Evolutionary conservation across 2,329 filamentous ascomycete genomes (phyloP).

Genomic region (Diaporthe velutina): DNA sequence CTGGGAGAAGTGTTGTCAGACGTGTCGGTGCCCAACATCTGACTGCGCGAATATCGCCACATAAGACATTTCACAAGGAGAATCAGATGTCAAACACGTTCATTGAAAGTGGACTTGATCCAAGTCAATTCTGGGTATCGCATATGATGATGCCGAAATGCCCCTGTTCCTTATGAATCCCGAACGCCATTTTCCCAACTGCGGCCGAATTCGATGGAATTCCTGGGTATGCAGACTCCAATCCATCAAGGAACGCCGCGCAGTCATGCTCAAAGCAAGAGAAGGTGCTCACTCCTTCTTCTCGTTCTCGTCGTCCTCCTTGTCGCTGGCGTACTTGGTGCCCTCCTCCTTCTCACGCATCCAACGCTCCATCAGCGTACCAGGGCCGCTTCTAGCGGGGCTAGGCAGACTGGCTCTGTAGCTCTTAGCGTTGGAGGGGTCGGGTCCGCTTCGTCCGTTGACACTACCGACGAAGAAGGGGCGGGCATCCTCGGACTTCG

Average conservation of each 20-base stretch:
- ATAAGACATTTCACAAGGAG: neutral
- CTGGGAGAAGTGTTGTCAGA: neutral
- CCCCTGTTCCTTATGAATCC: neutral
- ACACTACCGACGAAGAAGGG: constrained; percentile 58
- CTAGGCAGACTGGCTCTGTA: constrained; percentile 45
- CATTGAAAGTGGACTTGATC: neutral
- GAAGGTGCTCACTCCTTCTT: constrained; percentile 18
- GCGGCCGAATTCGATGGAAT: constrained; percentile 1
- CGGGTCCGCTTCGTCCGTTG: constrained; percentile 47
- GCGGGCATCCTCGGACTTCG: constrained; percentile 51
- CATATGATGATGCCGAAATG: constrained; percentile 30
- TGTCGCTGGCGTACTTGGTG: constrained; percentile 35
- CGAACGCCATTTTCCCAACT: constrained; percentile 24
- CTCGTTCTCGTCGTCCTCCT: constrained; percentile 20
- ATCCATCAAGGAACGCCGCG: neutral
- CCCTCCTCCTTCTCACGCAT: constrained; percentile 37
- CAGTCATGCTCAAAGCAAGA: neutral
- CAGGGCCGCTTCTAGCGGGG: constrained; percentile 44
- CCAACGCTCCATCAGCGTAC: constrained; percentile 49
- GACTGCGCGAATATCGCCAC: neutral
- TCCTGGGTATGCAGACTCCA: constrained; percentile 9
- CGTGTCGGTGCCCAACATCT: neutral
- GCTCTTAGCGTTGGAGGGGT: constrained; percentile 46
- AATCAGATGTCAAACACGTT: neutral
- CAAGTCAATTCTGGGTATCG: constrained; percentile 31